Evolutionary conservation across 83 land plant genomes (phyloP), one percentile per base, ranked within the genome.

Genomic region (Larix sibirica): DNA sequence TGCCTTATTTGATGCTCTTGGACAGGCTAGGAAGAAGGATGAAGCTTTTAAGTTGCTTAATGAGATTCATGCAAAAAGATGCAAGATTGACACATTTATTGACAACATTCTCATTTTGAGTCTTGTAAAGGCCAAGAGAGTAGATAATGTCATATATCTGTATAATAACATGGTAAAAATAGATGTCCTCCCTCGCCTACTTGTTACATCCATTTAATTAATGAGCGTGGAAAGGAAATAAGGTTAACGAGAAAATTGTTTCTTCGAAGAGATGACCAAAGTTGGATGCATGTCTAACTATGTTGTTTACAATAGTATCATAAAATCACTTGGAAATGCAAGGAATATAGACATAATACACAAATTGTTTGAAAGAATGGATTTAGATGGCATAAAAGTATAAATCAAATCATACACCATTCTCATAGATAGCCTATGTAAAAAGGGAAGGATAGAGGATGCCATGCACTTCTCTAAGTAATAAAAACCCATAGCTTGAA

Each of bases 181-280:
- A 94, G 87, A 17, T 85, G 88, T 75, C 65, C 81, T 38, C 92
- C 96, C 23, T 85, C 92, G 1, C 90, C 91, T 14, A 83, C 87
- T 64, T 94, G 97, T 65, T 96, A 94, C 81, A 94, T 92, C 50
- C 92, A 93, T 67, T 84, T 96, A 28, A 80, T 96, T n/a, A 91
- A 89, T 66, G 97, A 95, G 5, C 90, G 92, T 56, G 81, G 81
- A 26, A 90, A 90, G 75, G 88, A 68, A 42, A 91, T 91, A 42
- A 85, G 79, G 70, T 89, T 33, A 93, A 92, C 20, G 92, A 93
- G 62, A 95, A 18, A 71, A 56, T 77, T 81, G 80, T 9, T 81
- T 96, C 17, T 90, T 91, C 56, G 76, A 80, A 12, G 92, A 92
- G 84, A 96, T 96, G 98, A 18, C 18, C 14, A 90, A 88, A 3